Base-by-base conservation (phyloP, 805 yeast genomes). In the Spathaspora gorwiae region DNA sequence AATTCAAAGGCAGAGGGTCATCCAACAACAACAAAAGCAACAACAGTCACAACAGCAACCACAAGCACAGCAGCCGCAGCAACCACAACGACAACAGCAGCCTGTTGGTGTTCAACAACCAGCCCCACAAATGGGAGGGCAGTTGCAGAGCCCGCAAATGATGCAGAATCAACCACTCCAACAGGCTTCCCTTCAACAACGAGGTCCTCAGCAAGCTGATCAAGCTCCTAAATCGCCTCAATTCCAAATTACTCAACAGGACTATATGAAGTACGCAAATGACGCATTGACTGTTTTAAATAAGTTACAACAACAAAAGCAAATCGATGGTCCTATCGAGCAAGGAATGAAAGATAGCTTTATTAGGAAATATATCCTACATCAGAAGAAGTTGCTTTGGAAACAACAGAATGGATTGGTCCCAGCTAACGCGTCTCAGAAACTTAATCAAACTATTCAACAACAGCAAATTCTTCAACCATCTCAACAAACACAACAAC, bases 201-300 rank as follows among this genome's bases (percentile, higher is more conserved):
- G 43, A 24, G 44, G n/a, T 15, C 45, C 32, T 44, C 45, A 32
- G 34, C 53, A 44, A 31, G 41, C 29, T 26, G 48, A 38, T 26
- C 39, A 3, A 42, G 35, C 40, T 27, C 37, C 41, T 11, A 57
- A 61, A 41, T 62, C 60, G 3, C 72, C 71, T 5, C 59, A 56
- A 46, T 59, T 62, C 37, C 60, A 54, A 37, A 62, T 67, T 15
- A 62, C 70, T 11, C 68, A 62, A 7, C 72, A 70, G 42, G 76
- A 71, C 46, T 57, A 67, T 35, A 54, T 57, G 48, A 67, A 69
- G 52, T 68, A 68, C 52, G 61, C 64, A 33, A 54, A 64, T 8
- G 74, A 68, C 39, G 76, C 76, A 2, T 57, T 70, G 66, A 57
- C 62, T n/a, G 52, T 68, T 26, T 60, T 71, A 45, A 44, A 53